Percentiles rank a stretch among this genome's conserved stretches.
phyloP scores from a whole-genome alignment of 805 yeast genomes.

The Candida wancherniae region DNA sequence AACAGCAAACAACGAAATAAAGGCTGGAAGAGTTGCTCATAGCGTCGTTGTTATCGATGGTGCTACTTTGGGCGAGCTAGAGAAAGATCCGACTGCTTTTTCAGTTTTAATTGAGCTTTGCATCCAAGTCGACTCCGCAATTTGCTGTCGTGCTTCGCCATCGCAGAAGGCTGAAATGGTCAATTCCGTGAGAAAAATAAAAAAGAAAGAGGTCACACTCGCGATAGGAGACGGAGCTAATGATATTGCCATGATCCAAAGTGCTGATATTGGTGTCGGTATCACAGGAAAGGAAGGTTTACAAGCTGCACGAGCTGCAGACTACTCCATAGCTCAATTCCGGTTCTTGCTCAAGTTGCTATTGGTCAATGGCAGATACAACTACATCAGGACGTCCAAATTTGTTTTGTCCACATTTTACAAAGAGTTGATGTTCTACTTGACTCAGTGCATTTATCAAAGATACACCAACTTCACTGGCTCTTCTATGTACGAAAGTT shows the following conservation, averaged over 20 bases:
- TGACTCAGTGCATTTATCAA: conserved; percentile 86
- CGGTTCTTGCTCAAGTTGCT: conserved; percentile 75
- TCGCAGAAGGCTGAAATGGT: conserved; percentile 94
- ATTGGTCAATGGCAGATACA: conserved; percentile 93
- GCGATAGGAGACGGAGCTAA: conserved; percentile 99
- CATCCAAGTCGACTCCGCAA: conserved; percentile 81
- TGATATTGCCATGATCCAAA: conserved; percentile 98
- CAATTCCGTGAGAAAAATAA: conserved; percentile 63
- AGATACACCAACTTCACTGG: conserved; percentile 87
- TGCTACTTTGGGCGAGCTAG: conserved; percentile 69
- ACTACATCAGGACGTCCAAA: conserved; percentile 85
- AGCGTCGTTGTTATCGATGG: conserved; percentile 95
- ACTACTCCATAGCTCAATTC: conserved; percentile 93
- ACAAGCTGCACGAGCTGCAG: conserved; percentile 94
- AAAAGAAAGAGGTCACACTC: conserved; percentile 69
- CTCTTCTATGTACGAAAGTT: conserved; percentile 85
- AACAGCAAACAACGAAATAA: conserved; percentile 70
- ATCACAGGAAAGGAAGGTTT: conserved; percentile 96
- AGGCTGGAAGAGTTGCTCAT: conserved; percentile 78
- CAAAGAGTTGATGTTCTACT: conserved; percentile 85
- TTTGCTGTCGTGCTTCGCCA: conserved; percentile 95
- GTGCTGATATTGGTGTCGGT: conserved; percentile 97
- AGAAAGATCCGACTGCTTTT: conserved; percentile 66
- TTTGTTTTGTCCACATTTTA: conserved; percentile 91
- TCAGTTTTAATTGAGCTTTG: conserved; percentile 80